Conservation (phyloP, 768 basidiomycete genomes). For the Pleurotus cornucopiae region DNA sequence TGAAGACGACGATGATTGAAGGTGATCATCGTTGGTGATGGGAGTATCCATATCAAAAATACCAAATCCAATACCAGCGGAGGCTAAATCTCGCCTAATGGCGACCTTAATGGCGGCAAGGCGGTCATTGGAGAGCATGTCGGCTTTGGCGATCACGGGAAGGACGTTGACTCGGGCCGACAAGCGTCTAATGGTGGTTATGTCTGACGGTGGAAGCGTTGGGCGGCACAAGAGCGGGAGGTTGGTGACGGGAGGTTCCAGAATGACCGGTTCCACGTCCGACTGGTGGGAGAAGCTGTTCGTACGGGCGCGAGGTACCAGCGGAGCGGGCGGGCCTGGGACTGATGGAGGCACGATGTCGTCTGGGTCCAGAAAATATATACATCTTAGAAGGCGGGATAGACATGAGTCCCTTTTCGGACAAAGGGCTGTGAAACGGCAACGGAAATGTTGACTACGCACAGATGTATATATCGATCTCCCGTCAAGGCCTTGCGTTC, state of each 20-base stretch:
- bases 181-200: constrained; percentile 73
- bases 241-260: constrained; percentile 74
- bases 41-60: constrained; percentile 78
- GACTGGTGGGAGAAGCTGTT: constrained; percentile 64
- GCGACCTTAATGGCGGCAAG: constrained; percentile 76
- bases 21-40: constrained; percentile 30
- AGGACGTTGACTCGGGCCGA: constrained; percentile 84
- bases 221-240: constrained; percentile 67
- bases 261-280: constrained; percentile 72
- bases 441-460: constrained; percentile 25
- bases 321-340: constrained; percentile 61
- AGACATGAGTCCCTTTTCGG: constrained; percentile 8
- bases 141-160: constrained; percentile 79
- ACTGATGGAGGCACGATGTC: constrained; percentile 69
- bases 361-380: constrained; percentile 87
- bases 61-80: constrained; percentile 84
- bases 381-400: constrained; percentile 47
- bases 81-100: constrained; percentile 75
- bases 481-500: constrained; percentile 67
- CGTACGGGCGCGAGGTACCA: constrained; percentile 63
- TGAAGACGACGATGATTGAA: constrained; percentile 30
- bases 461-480: constrained; percentile 83
- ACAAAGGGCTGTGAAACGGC: constrained; percentile 12
- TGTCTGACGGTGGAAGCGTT: constrained; percentile 66
- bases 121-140: constrained; percentile 78